Conservation (phyloP, 2,329 filamentous ascomycete genomes). For the Talaromyces rugulosus region DNA sequence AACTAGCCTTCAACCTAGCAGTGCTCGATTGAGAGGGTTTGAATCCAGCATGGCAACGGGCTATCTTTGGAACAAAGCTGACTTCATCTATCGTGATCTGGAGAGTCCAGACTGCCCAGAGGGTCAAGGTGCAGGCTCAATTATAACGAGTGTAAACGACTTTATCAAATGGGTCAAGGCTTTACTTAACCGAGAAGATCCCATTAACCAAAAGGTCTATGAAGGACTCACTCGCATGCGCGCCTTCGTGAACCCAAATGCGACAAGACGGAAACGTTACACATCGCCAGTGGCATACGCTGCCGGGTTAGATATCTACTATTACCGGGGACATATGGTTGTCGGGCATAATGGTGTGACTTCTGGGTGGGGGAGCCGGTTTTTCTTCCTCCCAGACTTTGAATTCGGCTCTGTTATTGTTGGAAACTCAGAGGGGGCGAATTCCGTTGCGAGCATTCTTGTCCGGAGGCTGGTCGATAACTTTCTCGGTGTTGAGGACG, state of each 20-base stretch:
- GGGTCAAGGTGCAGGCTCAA: conserved; percentile 42
- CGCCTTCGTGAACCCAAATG: conserved; percentile 3
- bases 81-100: conserved; percentile 21
- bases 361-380: conserved; percentile 21
- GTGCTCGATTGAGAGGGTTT: conserved; percentile 20
- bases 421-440: conserved; percentile 8
- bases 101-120: conserved; percentile 24
- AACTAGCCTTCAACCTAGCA: conserved; percentile 28
- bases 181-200: conserved; percentile 22
- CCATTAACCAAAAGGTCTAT: conserved; percentile 18
- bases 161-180: conserved; percentile 27
- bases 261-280: conserved; percentile 10
- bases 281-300: conserved; percentile 23
- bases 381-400: conserved; percentile 6
- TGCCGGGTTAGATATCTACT: conserved; percentile 23
- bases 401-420: conserved; percentile 1
- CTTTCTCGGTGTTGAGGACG: background rate
- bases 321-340: conserved; percentile 26
- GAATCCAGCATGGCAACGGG: conserved; percentile 37
- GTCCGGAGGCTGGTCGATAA: conserved; percentile 2
- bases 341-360: conserved; percentile 26
- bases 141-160: conserved; percentile 33
- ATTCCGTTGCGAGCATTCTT: conserved; percentile 2
- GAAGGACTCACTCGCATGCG: conserved; percentile 5
- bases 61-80: conserved; percentile 37